Conservation (phyloP, 2,329 filamentous ascomycete genomes). For the Boeremia exigua region DNA sequence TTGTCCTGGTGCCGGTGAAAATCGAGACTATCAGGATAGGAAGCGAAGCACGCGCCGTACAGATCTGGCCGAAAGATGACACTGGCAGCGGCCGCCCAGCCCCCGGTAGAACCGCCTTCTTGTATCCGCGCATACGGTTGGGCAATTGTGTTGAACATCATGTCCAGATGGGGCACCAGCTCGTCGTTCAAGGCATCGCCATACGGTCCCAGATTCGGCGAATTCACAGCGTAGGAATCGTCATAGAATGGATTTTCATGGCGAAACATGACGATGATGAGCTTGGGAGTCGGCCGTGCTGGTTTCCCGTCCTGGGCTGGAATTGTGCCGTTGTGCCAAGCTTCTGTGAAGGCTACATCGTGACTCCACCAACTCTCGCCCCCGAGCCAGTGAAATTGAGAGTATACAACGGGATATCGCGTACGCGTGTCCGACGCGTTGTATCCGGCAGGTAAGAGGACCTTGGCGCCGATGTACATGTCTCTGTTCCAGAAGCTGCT, state of each 20-base stretch:
- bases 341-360: conserved; percentile 24
- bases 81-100: conserved; percentile 46
- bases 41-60: conserved; percentile 48
- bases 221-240: conserved; percentile 50
- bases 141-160: conserved; percentile 45
- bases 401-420: conserved; percentile 47
- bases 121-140: conserved; percentile 48
- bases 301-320: conserved; percentile 32
- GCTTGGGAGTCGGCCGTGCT: conserved; percentile 39
- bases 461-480: conserved; percentile 47
- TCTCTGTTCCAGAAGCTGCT: conserved; percentile 47
- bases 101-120: conserved; percentile 48
- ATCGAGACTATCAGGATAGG: conserved; percentile 47
- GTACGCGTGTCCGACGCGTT: conserved; percentile 35
- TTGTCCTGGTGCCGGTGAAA: conserved; percentile 49
- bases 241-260: conserved; percentile 49
- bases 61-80: conserved; percentile 49
- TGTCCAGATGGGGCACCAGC: conserved; percentile 44
- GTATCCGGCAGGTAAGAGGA: conserved; percentile 46
- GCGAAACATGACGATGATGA: conserved; percentile 48
- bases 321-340: conserved; percentile 44
- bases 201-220: conserved; percentile 49
- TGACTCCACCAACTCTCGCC: conserved; percentile 33
- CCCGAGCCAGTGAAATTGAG: conserved; percentile 44
- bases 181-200: conserved; percentile 52